These are phyloP conservation scores for Penicillium steckii DNA, from an alignment of 495 filamentous ascomycete genomes.

Conservation along the genomic window DNA sequence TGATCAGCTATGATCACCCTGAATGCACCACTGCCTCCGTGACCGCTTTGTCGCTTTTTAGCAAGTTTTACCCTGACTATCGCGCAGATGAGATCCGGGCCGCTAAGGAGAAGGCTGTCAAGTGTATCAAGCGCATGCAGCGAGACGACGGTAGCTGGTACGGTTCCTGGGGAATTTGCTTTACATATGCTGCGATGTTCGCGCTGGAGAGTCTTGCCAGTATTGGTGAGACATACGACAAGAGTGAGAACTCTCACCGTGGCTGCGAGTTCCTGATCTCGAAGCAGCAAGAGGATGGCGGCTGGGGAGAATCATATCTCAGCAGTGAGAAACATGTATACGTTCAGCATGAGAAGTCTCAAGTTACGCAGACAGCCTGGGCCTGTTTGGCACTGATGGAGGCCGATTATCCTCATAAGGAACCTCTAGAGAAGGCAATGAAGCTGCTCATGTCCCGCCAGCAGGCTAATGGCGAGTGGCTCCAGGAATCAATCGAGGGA, in stretches of 20 bases:
- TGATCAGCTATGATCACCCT: constrained; percentile 97
- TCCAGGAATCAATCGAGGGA: constrained; percentile 92
- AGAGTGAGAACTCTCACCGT: constrained; percentile 63
- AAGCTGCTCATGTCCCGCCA: constrained; percentile 83
- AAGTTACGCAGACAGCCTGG: constrained; percentile 95
- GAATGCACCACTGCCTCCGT: constrained; percentile 96
- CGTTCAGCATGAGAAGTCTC: constrained; percentile 60
- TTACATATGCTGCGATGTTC: constrained; percentile 95
- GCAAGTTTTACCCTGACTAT: constrained; percentile 77
- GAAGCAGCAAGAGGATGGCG: constrained; percentile 82
- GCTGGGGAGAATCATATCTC: constrained; percentile 94
- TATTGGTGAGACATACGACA: constrained; percentile 77
- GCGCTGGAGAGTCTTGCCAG: constrained; percentile 82
- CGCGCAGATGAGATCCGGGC: constrained; percentile 68
- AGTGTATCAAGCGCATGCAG: constrained; percentile 79
- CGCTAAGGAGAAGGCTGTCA: constrained; percentile 68
- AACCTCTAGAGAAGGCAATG: constrained; percentile 70
- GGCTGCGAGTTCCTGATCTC: constrained; percentile 84
- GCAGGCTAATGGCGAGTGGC: constrained; percentile 86
- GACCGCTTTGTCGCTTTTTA: constrained; percentile 83
- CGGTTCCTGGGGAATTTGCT: constrained; percentile 96
- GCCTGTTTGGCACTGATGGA: constrained; percentile 81
- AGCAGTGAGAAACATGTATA: constrained; percentile 65
- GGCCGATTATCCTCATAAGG: constrained; percentile 75
- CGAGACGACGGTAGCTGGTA: constrained; percentile 90